These are phyloP conservation scores for Phialocephala subalpina DNA, from an alignment of 2,329 filamentous ascomycete species.

Conservation along the genomic window DNA sequence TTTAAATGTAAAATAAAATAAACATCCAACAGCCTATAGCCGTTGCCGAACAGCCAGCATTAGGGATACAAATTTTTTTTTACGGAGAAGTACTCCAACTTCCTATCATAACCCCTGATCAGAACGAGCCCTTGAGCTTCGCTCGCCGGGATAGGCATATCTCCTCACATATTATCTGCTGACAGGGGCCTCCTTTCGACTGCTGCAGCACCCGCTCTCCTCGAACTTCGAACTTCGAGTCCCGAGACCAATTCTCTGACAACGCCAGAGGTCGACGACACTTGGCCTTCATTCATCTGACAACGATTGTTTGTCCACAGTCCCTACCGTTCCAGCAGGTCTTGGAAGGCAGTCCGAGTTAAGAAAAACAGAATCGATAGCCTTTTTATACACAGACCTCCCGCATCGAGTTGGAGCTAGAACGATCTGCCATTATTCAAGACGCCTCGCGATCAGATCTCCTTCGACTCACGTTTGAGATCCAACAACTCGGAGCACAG, in stretches of 20 bases:
- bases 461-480: constrained; percentile 10
- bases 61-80: background rate
- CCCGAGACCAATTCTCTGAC: constrained; percentile 28
- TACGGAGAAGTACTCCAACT: background rate
- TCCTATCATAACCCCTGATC: constrained; percentile 20
- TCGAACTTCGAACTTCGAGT: too few species aligned
- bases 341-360: constrained; percentile 15
- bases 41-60: constrained; percentile 3
- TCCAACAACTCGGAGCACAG: constrained; percentile 7
- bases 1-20: background rate
- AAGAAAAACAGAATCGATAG: background rate
- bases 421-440: constrained; percentile 7
- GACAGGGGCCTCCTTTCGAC: constrained; percentile 17
- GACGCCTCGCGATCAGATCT: constrained; percentile 12
- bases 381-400: constrained; percentile 10
- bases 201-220: constrained; percentile 5
- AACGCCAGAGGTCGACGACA: constrained; percentile 15
- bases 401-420: constrained; percentile 3
- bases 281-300: constrained; percentile 20
- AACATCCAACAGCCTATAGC: background rate
- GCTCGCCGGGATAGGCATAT: constrained; percentile 4
- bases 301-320: constrained; percentile 26
- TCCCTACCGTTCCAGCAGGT: constrained; percentile 31
- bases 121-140: background rate
- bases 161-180: constrained; percentile 13